Evolutionary conservation across 2,329 filamentous ascomycete genomes (phyloP).

Genomic region (Macrophomina phaseolina): DNA sequence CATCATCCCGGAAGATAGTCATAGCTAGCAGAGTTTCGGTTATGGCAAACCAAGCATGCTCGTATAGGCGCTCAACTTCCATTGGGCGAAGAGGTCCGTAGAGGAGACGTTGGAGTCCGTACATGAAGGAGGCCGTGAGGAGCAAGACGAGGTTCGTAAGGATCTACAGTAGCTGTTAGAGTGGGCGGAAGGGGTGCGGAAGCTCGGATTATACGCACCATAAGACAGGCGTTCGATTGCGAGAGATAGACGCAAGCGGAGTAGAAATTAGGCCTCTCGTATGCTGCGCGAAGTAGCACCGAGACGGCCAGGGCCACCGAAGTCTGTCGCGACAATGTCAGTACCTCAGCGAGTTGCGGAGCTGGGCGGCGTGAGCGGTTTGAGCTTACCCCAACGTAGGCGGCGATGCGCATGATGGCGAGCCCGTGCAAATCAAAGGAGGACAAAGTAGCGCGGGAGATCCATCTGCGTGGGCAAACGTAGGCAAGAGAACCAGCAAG

Average conservation of each 20-base stretch:
- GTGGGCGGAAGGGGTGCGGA: conserved; percentile 23
- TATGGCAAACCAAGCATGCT: conserved; percentile 97
- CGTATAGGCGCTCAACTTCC: conserved; percentile 96
- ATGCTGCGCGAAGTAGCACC: conserved; percentile 88
- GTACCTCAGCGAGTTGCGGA: conserved; percentile 2
- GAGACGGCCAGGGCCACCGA: conserved; percentile 83
- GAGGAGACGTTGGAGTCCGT: conserved; percentile 85
- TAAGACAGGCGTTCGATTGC: conserved; percentile 92
- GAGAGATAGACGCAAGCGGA: conserved; percentile 95
- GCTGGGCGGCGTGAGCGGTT: conserved; percentile 7
- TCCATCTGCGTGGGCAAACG: conserved; percentile 24
- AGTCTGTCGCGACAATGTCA: conserved; percentile 21
- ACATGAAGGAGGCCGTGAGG: conserved; percentile 78
- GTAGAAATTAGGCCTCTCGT: conserved; percentile 97
- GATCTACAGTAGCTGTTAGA: conserved; percentile 61
- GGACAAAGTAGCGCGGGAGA: conserved; percentile 9
- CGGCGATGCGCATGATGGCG: conserved; percentile 27
- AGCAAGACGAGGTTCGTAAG: conserved; percentile 90
- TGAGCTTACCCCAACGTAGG: conserved; percentile 28
- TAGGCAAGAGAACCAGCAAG: background rate
- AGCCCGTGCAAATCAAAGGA: conserved; percentile 20
- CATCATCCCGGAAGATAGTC: conserved; percentile 96
- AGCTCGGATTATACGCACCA: conserved; percentile 62
- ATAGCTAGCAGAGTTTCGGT: conserved; percentile 97
- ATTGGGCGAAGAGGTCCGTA: conserved; percentile 90